Evolutionary conservation across 495 filamentous ascomycete species (phyloP).

Genomic region (Penicillium tannophilum): DNA sequence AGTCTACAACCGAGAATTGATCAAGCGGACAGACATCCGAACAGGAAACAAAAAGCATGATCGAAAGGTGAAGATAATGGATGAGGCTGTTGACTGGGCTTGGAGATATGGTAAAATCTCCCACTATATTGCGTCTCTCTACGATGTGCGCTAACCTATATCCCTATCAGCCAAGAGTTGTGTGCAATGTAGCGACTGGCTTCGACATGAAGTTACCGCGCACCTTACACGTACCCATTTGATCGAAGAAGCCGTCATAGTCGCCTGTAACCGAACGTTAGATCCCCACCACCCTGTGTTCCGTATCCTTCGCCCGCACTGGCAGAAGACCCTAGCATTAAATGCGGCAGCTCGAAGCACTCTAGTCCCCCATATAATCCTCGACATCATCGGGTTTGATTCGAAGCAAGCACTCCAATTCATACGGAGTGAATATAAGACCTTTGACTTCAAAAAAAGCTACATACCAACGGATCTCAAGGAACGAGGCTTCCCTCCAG

Average conservation of each 20-base stretch:
- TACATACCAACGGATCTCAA: slow-evolving; percentile 50
- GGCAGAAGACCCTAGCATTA: slow-evolving; percentile 51
- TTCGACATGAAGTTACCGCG: slow-evolving; percentile 47
- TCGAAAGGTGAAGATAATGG: slow-evolving; percentile 8
- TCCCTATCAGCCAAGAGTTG: slow-evolving; percentile 41
- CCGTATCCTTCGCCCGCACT: slow-evolving; percentile 46
- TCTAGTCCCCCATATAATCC: slow-evolving; percentile 46
- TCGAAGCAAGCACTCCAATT: slow-evolving; percentile 30
- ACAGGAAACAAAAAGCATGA: neutral
- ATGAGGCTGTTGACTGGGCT: slow-evolving; percentile 47
- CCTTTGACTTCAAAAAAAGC: slow-evolving; percentile 41
- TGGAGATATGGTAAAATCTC: slow-evolving; percentile 45
- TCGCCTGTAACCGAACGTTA: slow-evolving; percentile 43
- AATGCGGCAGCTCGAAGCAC: slow-evolving; percentile 50
- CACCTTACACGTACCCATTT: slow-evolving; percentile 51
- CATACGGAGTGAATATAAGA: slow-evolving; percentile 36
- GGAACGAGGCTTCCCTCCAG: slow-evolving; percentile 42
- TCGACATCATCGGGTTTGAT: slow-evolving; percentile 37
- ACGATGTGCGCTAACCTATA: neutral
- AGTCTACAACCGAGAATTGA: neutral
- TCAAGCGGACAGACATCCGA: neutral
- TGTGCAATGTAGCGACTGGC: slow-evolving; percentile 51
- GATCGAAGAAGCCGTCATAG: slow-evolving; percentile 49
- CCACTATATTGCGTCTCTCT: neutral
- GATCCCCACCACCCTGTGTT: slow-evolving; percentile 42